Base-by-base conservation (phyloP, 305 asterid species). In the Fraxinus ornus region DNA sequence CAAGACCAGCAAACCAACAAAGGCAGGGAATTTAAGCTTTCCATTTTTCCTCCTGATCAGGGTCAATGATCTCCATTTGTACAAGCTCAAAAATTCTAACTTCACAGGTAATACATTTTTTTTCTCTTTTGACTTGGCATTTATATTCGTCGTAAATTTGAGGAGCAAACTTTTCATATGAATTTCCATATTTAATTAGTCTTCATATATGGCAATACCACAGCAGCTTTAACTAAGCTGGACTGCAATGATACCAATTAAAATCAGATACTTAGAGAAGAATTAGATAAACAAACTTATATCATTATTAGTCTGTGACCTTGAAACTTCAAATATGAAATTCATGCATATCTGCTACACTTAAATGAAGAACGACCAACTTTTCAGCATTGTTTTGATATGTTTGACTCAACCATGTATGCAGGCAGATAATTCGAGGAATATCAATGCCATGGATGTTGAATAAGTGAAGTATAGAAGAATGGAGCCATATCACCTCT, bases 41-140 rank as follows among this genome's bases (percentile, higher is more conserved):
- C 84, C 76, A 79, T 86, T 75, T 86, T 81, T 7, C 89, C 88
- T 64, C 79, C 85, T 0, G 77, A 66, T 4, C 72, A 24, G 4
- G 35, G 5, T 24, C 13, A 64, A 64, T 57, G 24, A 57, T 57
- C 28, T 44, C n/a, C n/a, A 44, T 2, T 12, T 44, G 55, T 2
- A 10, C 55, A 44, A 44, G 55, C 55, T 44, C 17, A 10, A 44
- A 44, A 10, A 44, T 12, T 44, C 17, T 12, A 10, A 44, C 55
- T 44, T 57, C 24, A 57, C 28, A 57, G 68, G 68, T 57, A 57
- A n/a, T 57, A 19, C 3, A 19, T n/a, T 5, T 55, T 55, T 15
- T 55, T 5, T 55, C 22, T n/a, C 26, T n/a, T 55, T 15, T 55
- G 9, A 5, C 24, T n/a, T 55, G 24, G 24, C 9, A 55, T 55